Conservation (phyloP, 2,329 filamentous ascomycete species). For the Monosporascus sp. region DNA sequence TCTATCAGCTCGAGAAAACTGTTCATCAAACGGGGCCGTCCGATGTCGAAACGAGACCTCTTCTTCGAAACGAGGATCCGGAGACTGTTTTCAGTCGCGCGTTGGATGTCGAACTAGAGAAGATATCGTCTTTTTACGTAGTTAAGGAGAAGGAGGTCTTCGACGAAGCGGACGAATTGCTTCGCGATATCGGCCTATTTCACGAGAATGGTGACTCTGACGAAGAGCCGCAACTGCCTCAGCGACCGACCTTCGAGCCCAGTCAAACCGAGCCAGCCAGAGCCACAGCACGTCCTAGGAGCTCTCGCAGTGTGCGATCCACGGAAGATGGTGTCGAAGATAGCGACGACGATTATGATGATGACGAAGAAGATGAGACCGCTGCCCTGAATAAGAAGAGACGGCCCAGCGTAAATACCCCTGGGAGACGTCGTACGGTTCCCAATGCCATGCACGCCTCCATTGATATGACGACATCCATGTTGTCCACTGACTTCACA, state of each 20-base stretch:
- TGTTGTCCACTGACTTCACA: conserved; percentile 52
- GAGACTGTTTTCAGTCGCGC: conserved; percentile 78
- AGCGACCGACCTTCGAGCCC: conserved; percentile 13
- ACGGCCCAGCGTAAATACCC: conserved; percentile 32
- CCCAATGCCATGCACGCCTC: conserved; percentile 34
- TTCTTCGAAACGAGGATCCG: conserved; percentile 69
- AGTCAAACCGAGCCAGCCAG: conserved; percentile 32
- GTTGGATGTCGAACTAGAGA: conserved; percentile 85
- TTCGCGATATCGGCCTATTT: conserved; percentile 67
- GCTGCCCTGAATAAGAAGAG: conserved; percentile 45
- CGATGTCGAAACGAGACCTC: conserved; percentile 80
- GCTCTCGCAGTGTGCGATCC: conserved; percentile 39
- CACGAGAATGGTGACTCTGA: conserved; percentile 52
- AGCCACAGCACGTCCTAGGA: conserved; percentile 28
- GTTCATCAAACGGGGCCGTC: conserved; percentile 57
- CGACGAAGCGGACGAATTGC: conserved; percentile 72
- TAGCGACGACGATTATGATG: conserved; percentile 43
- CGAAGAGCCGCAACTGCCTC: conserved; percentile 29
- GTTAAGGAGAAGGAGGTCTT: conserved; percentile 85
- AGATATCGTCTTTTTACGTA: conserved; percentile 86
- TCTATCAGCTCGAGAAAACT: conserved; percentile 90
- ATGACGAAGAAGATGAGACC: conserved; percentile 42
- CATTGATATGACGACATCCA: conserved; percentile 50
- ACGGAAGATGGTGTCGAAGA: conserved; percentile 57
- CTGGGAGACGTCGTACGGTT: conserved; percentile 32